Percentiles rank a stretch among this genome's conserved stretches.
Conservation (phyloP, 495 filamentous ascomycete genomes). For the Copromyces sp. region DNA sequence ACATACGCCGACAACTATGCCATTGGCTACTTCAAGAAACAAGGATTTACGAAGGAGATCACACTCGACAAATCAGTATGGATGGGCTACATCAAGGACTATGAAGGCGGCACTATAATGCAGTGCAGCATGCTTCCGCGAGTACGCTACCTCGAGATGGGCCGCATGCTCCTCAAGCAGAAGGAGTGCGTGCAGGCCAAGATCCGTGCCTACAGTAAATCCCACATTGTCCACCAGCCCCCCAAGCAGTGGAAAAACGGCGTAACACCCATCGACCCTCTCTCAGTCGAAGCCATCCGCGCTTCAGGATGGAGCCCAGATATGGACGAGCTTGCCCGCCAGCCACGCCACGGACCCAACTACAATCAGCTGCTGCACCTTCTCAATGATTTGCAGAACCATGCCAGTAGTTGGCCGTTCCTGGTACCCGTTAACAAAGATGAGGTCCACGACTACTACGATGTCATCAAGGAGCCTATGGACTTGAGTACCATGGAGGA, state of each 20-base stretch:
- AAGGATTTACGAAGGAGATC: constrained; percentile 98
- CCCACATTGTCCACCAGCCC: constrained; percentile 75
- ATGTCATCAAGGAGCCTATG: constrained; percentile 97
- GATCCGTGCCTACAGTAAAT: constrained; percentile 82
- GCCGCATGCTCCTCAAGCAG: constrained; percentile 94
- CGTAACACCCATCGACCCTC: constrained; percentile 62
- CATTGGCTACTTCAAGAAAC: constrained; percentile 98
- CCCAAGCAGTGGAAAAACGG: constrained; percentile 66
- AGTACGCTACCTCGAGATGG: constrained; percentile 86
- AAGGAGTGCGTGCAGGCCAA: constrained; percentile 91
- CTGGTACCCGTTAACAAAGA: constrained; percentile 87
- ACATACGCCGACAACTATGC: constrained; percentile 99
- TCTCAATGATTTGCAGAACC: constrained; percentile 91
- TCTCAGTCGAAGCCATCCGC: constrained; percentile 72
- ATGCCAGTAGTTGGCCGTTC: constrained; percentile 87
- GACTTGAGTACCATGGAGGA: constrained; percentile 92
- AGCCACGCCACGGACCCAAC: constrained; percentile 95
- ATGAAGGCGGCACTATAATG: constrained; percentile 98
- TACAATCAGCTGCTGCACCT: constrained; percentile 88
- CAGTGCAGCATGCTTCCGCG: constrained; percentile 95
- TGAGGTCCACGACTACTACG: constrained; percentile 94
- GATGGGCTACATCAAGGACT: constrained; percentile 99
- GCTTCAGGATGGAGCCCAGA: constrained; percentile 90
- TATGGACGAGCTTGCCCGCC: constrained; percentile 93
- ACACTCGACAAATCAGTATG: constrained; percentile 80